Evolutionary conservation across 441 rosid species (phyloP).

Genomic region (Eruca vesicaria): DNA sequence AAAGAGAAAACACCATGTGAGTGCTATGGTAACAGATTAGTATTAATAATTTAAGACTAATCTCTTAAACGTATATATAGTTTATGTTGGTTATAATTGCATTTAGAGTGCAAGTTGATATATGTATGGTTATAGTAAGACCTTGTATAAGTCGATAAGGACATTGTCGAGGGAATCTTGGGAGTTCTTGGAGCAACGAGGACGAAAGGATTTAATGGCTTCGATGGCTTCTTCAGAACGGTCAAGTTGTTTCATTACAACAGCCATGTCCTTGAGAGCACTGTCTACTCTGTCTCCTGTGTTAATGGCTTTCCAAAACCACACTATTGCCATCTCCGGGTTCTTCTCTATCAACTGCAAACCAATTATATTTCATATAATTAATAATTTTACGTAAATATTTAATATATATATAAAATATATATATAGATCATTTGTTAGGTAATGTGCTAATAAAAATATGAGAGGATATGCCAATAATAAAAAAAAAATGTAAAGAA

Average conservation of each 20-base stretch:
- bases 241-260: conserved; percentile 75
- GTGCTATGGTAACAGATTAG: not conserved
- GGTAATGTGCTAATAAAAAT: conserved; percentile 18
- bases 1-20: not conserved
- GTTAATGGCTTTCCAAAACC: conserved; percentile 89
- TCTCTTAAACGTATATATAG: too few species aligned
- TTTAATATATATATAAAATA: too few species aligned
- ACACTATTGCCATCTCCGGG: conserved; percentile 66
- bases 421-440: too few species aligned
- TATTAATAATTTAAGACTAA: not conserved
- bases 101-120: too few species aligned
- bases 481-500: not conserved
- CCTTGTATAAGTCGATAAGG: conserved; percentile 91
- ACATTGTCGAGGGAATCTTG: conserved; percentile 91
- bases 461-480: not conserved
- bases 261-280: conserved; percentile 93
- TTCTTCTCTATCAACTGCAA: conserved; percentile 70
- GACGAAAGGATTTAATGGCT: conserved; percentile 77
- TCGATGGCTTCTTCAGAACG: conserved; percentile 82
- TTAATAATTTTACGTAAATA: not conserved
- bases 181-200: conserved; percentile 69
- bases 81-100: too few species aligned
- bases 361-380: not conserved
- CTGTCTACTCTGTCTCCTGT: conserved; percentile 86
- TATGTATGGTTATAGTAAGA: conserved; percentile 9